These are phyloP conservation scores for Colletotrichum destructivum DNA, from an alignment of 2,329 filamentous ascomycete genomes.

Conservation along the genomic window DNA sequence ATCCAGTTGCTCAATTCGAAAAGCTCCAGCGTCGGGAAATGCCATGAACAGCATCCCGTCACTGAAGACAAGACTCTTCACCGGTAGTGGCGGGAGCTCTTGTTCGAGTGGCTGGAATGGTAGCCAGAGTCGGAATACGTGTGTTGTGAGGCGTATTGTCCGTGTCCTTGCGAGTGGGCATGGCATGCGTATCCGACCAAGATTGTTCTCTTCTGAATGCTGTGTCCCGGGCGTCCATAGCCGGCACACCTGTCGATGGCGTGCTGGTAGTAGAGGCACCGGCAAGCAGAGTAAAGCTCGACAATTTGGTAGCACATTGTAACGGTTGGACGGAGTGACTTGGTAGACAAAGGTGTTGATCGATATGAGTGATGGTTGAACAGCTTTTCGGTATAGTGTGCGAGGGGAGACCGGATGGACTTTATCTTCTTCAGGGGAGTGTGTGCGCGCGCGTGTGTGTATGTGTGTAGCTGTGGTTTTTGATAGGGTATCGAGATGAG, in stretches of 20 bases:
- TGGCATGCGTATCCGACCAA: constrained; percentile 13
- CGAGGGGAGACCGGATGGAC: constrained; percentile 9
- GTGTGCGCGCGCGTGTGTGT: not conserved
- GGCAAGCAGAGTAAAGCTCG: constrained; percentile 9
- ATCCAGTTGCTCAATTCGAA: constrained; percentile 65
- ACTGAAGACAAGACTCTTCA: constrained; percentile 70
- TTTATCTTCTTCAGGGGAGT: constrained; percentile 40
- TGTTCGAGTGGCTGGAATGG: constrained; percentile 56
- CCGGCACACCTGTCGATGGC: constrained; percentile 7
- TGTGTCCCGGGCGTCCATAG: constrained; percentile 2
- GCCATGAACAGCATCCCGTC: constrained; percentile 60
- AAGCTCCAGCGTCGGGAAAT: constrained; percentile 56
- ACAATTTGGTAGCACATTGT: constrained; percentile 44
- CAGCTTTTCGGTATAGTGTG: constrained; percentile 6
- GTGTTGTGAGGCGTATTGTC: constrained; percentile 57
- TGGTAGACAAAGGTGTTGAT: not conserved
- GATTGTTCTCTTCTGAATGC: constrained; percentile 5
- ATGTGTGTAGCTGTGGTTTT: constrained; percentile 13
- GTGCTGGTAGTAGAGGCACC: constrained; percentile 18
- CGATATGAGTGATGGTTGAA: not conserved
- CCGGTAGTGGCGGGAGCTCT: constrained; percentile 60
- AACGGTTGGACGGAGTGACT: constrained; percentile 33
- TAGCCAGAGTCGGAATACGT: constrained; percentile 8
- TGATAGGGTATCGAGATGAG: constrained; percentile 32
- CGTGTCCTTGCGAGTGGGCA: constrained; percentile 2